Evolutionary conservation across 352 stramenopile genomes (phyloP).

Genomic region (Phytopythium mirpurense): DNA sequence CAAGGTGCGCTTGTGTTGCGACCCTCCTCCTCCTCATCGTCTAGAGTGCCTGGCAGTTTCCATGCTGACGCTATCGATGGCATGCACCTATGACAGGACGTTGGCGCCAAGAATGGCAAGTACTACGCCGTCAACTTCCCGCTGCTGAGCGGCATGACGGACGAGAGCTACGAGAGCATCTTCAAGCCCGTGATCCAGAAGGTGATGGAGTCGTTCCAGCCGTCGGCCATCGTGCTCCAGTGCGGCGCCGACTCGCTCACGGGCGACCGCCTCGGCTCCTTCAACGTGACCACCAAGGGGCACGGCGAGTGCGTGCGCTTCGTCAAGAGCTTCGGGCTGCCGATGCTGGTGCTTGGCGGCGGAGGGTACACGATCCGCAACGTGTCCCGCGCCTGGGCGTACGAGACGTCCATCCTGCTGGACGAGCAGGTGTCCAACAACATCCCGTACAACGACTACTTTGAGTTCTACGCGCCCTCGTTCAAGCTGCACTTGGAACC

Average conservation of each 20-base stretch:
- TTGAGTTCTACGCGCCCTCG: conserved; percentile 77
- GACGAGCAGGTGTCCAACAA: conserved; percentile 77
- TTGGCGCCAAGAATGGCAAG: conserved; percentile 92
- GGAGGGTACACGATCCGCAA: conserved; percentile 87
- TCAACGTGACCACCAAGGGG: conserved; percentile 93
- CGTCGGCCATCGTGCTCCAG: conserved; percentile 94
- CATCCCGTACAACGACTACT: conserved; percentile 85
- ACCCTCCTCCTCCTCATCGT: no score
- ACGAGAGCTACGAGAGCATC: conserved; percentile 93
- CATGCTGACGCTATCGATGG: no score
- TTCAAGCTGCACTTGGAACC: conserved; percentile 86
- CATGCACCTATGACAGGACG: no score
- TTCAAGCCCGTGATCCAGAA: conserved; percentile 98
- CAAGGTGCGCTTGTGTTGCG: conserved; percentile 48
- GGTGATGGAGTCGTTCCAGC: conserved; percentile 88
- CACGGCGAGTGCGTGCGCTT: conserved; percentile 80
- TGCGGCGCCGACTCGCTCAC: conserved; percentile 98
- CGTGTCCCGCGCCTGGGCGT: conserved; percentile 93
- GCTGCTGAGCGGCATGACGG: conserved; percentile 94
- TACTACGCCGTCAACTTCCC: conserved; percentile 97
- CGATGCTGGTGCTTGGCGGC: conserved; percentile 77
- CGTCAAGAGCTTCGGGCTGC: conserved; percentile 87
- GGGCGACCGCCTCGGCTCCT: conserved; percentile 96
- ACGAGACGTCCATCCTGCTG: conserved; percentile 95
- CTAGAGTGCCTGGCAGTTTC: no score